Evolutionary conservation across 2,329 filamentous ascomycete genomes (phyloP), one percentile per base, ranked within the genome.

Genomic region (Colletotrichum magnum): DNA sequence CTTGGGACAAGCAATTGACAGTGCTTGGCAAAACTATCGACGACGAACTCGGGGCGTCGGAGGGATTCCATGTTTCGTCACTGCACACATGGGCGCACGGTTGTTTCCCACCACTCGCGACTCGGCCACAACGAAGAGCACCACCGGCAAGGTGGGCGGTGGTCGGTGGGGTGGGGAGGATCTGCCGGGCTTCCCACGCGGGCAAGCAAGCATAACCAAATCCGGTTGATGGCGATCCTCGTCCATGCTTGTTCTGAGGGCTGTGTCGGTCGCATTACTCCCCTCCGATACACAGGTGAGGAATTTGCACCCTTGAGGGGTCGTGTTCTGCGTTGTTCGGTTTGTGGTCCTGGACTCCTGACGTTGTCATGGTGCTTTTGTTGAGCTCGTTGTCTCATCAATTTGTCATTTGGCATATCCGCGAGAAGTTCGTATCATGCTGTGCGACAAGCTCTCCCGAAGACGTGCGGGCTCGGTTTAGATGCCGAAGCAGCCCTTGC

Each of bases 121-220:
- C 54, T 57, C 2, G 32, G 32, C 32, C 32, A 10, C 32, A 10
- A 12, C 32, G 32, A 36, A 36, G 28, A 9, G 28, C 28, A 32
- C 6, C 28, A 9, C 41, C 47, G 21, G 60, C 36, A 26, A 59
- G 18, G 60, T 48, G 54, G 58, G 39, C 50, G 24, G n/a, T 5
- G 21, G 21, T 18, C 36, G 47, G 43, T 52, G 48, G 18, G 26
- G 56, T 50, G 15, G 62, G 57, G 56, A 16, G 62, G 57, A 67
- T 67, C 62, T 69, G 56, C 67, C 63, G 56, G 62, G 16, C 16
- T 56, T 47, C 21, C 57, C 57, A 64, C 63, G 26, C 43, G 43
- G 47, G 45, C 26, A 66, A 67, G 62, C 67, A 67, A 69, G 57
- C 62, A 67, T 67, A 61, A 61, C 62, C 62, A 69, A 61, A 67